A percentile compares a stretch with the other conserved stretches of the same genome.
These are phyloP conservation scores for Melanogaster broomeanus DNA, from an alignment of 768 basidiomycete genomes.

Conservation along the genomic window DNA sequence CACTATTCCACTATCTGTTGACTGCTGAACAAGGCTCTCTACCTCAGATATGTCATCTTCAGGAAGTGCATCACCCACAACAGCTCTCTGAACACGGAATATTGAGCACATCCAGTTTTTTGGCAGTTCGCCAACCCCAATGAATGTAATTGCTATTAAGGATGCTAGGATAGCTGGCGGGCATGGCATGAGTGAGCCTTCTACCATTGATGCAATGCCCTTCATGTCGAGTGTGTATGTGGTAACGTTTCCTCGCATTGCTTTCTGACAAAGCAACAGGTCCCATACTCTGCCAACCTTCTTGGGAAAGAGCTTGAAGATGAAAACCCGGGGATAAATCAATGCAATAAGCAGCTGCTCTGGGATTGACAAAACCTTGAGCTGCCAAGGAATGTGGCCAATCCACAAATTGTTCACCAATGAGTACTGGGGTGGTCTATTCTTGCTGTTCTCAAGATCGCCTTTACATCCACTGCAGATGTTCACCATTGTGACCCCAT, in stretches of 20 bases:
- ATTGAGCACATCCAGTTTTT: slow-evolving; percentile 27
- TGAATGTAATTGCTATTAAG: slow-evolving; percentile 36
- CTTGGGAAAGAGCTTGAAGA: too few species aligned
- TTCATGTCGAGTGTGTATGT: slow-evolving; percentile 29
- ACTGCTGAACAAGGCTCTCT: slow-evolving; percentile 20
- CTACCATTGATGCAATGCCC: slow-evolving; percentile 33
- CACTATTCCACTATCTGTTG: slow-evolving; percentile 43
- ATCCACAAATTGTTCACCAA: slow-evolving; percentile 42
- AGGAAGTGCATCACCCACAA: slow-evolving; percentile 35
- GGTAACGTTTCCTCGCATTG: slow-evolving; percentile 38
- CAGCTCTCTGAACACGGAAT: slow-evolving; percentile 34
- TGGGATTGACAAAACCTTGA: slow-evolving; percentile 33
- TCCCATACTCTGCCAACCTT: too few species aligned
- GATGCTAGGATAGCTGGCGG: slow-evolving; percentile 30
- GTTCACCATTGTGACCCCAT: too few species aligned
- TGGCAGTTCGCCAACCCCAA: slow-evolving; percentile 30
- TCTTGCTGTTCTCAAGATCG: too few species aligned
- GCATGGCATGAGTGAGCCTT: slow-evolving; percentile 37
- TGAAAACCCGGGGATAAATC: slow-evolving; percentile 11
- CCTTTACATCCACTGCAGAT: too few species aligned
- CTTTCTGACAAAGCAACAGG: not conserved
- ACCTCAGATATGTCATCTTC: slow-evolving; percentile 39
- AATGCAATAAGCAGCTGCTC: slow-evolving; percentile 39
- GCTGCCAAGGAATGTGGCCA: slow-evolving; percentile 29
- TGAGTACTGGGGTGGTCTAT: slow-evolving; percentile 9